These are phyloP conservation scores for Xerocomus nothofagi DNA, from an alignment of 1,284 basidiomycete genomes.

Conservation along the genomic window DNA sequence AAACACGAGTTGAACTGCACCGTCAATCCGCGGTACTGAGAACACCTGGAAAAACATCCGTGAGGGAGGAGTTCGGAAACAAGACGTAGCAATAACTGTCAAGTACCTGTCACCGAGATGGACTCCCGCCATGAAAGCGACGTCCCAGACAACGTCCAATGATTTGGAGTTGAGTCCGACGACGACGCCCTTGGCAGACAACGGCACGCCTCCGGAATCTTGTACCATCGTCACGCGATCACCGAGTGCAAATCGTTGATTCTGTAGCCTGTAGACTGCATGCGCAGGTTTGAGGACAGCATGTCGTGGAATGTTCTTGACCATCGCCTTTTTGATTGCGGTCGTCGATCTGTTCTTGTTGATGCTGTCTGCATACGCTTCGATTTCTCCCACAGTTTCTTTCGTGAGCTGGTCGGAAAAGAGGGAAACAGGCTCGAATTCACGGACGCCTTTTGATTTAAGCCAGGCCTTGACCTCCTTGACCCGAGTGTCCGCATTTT, in stretches of 20 bases:
- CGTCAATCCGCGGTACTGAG: conserved; percentile 84
- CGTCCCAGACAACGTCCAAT: conserved; percentile 98
- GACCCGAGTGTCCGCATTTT: conserved; percentile 70
- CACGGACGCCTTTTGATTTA: conserved; percentile 80
- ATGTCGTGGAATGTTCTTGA: conserved; percentile 92
- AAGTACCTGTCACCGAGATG: conserved; percentile 82
- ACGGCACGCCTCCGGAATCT: conserved; percentile 91
- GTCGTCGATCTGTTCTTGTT: conserved; percentile 57
- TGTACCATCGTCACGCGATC: conserved; percentile 96
- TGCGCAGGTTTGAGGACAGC: conserved; percentile 94
- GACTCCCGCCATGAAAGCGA: conserved; percentile 90
- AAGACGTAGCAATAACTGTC: neutral
- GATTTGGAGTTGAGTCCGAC: conserved; percentile 84
- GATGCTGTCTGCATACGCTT: conserved; percentile 70
- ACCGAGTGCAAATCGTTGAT: conserved; percentile 89
- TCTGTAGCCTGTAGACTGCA: conserved; percentile 86
- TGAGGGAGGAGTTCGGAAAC: neutral
- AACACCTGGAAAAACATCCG: conserved; percentile 59
- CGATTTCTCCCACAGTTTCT: conserved; percentile 80
- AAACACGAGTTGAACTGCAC: conserved; percentile 84
- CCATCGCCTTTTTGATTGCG: conserved; percentile 83
- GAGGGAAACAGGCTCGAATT: conserved; percentile 91
- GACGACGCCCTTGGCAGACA: conserved; percentile 92
- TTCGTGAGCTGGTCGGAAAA: conserved; percentile 91
- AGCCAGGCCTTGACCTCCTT: conserved; percentile 87